Evolutionary conservation across 106 monocot species (phyloP).

Genomic region (Dendrobium chrysotoxum): DNA sequence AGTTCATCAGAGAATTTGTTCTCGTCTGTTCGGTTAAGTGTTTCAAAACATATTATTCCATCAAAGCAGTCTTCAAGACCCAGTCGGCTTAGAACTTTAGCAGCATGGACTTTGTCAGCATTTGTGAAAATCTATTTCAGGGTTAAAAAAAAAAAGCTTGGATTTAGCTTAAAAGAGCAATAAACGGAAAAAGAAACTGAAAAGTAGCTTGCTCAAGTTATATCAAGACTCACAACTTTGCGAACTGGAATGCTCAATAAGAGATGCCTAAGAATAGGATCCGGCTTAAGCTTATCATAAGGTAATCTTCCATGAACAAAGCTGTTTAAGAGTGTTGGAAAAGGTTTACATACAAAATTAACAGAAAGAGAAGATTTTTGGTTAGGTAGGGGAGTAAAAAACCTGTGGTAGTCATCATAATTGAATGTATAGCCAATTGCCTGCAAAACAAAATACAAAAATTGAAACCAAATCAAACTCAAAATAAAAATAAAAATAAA

Average conservation of each 20-base stretch:
- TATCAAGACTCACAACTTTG: slow-evolving; percentile 54
- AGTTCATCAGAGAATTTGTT: slow-evolving; percentile 5
- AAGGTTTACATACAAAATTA: background rate
- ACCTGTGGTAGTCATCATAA: slow-evolving; percentile 90
- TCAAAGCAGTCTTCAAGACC: slow-evolving; percentile 87
- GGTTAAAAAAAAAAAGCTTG: background rate
- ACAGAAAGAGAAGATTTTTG: background rate
- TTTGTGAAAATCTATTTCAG: slow-evolving; percentile 68
- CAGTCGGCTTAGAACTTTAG: slow-evolving; percentile 46
- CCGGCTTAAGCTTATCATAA: slow-evolving; percentile 65
- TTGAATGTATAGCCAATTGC: slow-evolving; percentile 83
- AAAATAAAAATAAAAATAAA: background rate
- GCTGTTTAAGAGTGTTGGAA: slow-evolving; percentile 12
- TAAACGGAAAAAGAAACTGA: background rate
- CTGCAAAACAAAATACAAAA: slow-evolving; percentile 20
- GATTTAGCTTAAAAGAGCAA: background rate
- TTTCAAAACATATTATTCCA: slow-evolving; percentile 90
- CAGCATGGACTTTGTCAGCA: slow-evolving; percentile 61
- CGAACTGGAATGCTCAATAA: slow-evolving; percentile 59
- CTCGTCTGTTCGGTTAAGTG: slow-evolving; percentile 43
- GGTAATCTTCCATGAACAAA: slow-evolving; percentile 87
- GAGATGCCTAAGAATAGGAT: slow-evolving; percentile 58
- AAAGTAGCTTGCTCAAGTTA: background rate
- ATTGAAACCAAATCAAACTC: background rate
- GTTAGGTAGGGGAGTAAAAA: background rate